phyloP scores from a whole-genome alignment of 2,329 filamentous ascomycete species.

The Cadophora sp. region DNA sequence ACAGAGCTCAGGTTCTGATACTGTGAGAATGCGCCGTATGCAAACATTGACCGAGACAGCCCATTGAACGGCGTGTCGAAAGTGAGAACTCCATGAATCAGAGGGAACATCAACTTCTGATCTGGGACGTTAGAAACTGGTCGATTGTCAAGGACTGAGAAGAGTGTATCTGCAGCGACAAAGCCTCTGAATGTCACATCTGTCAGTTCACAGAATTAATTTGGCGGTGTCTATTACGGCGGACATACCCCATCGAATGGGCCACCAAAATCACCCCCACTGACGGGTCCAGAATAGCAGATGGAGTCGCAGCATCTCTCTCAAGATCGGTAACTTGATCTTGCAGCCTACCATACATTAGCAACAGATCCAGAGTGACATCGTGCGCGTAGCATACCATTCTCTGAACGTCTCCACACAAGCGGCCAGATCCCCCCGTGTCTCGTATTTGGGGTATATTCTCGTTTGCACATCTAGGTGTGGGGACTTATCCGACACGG shows the following conservation, averaged over 20 bases:
- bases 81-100: slow-evolving; percentile 79
- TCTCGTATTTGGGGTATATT: slow-evolving; percentile 77
- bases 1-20: slow-evolving; percentile 63
- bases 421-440: slow-evolving; percentile 67
- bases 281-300: slow-evolving; percentile 80
- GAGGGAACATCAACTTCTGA: slow-evolving; percentile 62
- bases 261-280: slow-evolving; percentile 82
- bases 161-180: slow-evolving; percentile 81
- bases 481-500: slow-evolving; percentile 63
- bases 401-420: slow-evolving; percentile 60
- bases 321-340: slow-evolving; percentile 84
- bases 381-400: slow-evolving; percentile 48
- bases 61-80: slow-evolving; percentile 88
- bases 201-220: slow-evolving; percentile 21
- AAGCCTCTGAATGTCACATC: slow-evolving; percentile 63
- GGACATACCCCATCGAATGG: slow-evolving; percentile 75
- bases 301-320: slow-evolving; percentile 71
- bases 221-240: no score
- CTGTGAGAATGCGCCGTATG: slow-evolving; percentile 65
- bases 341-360: slow-evolving; percentile 64
- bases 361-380: background rate
- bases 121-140: slow-evolving; percentile 49
- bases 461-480: slow-evolving; percentile 65
- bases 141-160: slow-evolving; percentile 52
- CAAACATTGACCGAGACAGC: slow-evolving; percentile 64